Conservation (phyloP, 495 filamentous ascomycete genomes). For the Xylaria nigripes region DNA sequence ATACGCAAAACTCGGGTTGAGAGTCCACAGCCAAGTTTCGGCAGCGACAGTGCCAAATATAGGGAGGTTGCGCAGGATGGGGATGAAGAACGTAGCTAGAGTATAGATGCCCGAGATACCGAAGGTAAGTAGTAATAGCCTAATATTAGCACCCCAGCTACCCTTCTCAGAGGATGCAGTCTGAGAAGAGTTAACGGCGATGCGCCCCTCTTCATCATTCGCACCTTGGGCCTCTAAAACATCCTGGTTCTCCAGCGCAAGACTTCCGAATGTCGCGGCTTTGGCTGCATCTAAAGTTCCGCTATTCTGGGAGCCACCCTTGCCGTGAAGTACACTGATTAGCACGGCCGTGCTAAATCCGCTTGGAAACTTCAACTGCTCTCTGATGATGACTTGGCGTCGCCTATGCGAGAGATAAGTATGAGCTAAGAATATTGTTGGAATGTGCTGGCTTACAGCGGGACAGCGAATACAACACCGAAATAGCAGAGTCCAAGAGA, state of each 20-base stretch:
- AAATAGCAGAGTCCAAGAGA: conserved; percentile 87
- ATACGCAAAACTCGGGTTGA: conserved; percentile 93
- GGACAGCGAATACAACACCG: conserved; percentile 92
- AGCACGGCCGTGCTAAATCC: conserved; percentile 93
- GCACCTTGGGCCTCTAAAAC: conserved; percentile 12
- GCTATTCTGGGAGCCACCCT: conserved; percentile 20
- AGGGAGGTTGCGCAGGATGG: conserved; percentile 73
- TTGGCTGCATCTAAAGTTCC: conserved; percentile 20
- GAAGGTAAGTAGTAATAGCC: conserved; percentile 45
- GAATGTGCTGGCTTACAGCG: conserved; percentile 35
- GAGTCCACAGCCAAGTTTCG: conserved; percentile 81
- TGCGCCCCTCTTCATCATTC: conserved; percentile 10
- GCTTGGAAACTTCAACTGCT: conserved; percentile 87
- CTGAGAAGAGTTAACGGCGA: not conserved
- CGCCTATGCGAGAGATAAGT: conserved; percentile 36
- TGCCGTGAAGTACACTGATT: conserved; percentile 79
- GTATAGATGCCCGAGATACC: conserved; percentile 55
- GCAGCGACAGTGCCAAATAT: conserved; percentile 72
- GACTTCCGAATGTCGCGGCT: conserved; percentile 25
- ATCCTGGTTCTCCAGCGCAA: conserved; percentile 21
- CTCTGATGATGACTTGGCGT: conserved; percentile 82
- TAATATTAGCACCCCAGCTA: conserved; percentile 47
- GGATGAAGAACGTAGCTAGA: conserved; percentile 85
- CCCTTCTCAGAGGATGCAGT: conserved; percentile 17
- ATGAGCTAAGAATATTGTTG: not conserved